These are phyloP conservation scores for Sicyos baderoa DNA, from an alignment of 306 rosid species.

Conservation along the genomic window DNA sequence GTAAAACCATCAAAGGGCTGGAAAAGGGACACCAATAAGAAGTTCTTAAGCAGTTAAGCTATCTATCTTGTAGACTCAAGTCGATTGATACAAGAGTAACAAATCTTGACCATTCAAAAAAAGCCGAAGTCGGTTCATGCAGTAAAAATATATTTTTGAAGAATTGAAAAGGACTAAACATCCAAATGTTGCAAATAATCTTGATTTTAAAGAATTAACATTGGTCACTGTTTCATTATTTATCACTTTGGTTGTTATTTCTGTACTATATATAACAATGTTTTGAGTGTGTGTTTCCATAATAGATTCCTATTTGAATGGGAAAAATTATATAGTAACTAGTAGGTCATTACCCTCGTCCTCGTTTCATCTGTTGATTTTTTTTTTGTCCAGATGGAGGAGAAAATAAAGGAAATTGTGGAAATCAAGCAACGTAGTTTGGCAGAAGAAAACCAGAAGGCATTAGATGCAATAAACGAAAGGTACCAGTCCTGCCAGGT, in stretches of 20 bases:
- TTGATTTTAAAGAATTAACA: not conserved
- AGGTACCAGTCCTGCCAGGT: constrained; percentile 40
- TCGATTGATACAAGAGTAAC: too few species aligned
- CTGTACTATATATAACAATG: not conserved
- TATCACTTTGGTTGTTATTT: not conserved
- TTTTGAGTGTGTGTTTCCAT: not conserved
- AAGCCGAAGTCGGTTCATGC: not conserved
- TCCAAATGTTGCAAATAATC: not conserved
- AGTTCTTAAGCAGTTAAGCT: too few species aligned
- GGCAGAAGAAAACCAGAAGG: constrained; percentile 96
- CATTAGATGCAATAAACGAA: constrained; percentile 77
- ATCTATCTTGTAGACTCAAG: too few species aligned
- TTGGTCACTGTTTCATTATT: not conserved
- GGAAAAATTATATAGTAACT: not conserved
- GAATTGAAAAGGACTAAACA: not conserved
- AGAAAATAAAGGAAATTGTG: constrained; percentile 88
- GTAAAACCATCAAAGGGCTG: too few species aligned
- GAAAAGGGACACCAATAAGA: too few species aligned
- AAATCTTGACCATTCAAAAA: too few species aligned
- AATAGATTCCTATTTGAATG: not conserved
- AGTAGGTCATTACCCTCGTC: constrained; percentile 11
- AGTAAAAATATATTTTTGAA: not conserved
- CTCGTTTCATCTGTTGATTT: constrained; percentile 22
- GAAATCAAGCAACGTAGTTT: constrained; percentile 94
- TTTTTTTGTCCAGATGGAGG: constrained; percentile 65